Conservation (phyloP, 192 early-diverging fungal genomes). For the Borealophlyctis nickersoniae region DNA sequence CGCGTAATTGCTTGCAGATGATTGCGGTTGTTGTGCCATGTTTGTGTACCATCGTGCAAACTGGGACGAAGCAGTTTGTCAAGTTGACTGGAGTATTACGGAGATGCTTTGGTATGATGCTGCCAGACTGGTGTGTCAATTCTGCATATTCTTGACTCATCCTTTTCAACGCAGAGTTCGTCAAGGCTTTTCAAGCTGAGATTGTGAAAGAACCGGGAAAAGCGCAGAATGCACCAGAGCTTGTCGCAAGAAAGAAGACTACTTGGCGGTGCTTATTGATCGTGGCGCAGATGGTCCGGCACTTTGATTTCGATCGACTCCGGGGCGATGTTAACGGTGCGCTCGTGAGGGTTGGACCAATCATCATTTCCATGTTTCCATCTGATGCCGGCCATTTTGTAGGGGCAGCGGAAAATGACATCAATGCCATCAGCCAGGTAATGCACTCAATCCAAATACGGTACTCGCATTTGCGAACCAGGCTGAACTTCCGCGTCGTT, state of each 20-base stretch:
- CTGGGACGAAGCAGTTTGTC: slow-evolving; percentile 33
- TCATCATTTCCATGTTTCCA: no score
- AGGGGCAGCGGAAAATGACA: slow-evolving; percentile 31
- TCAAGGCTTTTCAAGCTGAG: no score
- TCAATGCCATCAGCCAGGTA: slow-evolving; percentile 4
- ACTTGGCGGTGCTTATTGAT: slow-evolving; percentile 69
- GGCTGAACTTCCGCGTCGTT: no score
- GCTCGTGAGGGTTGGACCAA: not conserved
- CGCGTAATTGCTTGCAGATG: slow-evolving; percentile 32
- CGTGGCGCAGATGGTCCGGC: slow-evolving; percentile 63
- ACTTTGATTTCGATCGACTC: slow-evolving; percentile 76
- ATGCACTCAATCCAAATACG: not conserved
- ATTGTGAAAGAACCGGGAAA: no score
- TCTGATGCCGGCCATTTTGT: no score
- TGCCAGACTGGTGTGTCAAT: no score
- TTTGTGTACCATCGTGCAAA: slow-evolving; percentile 64
- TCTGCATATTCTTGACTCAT: no score
- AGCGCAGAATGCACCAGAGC: slow-evolving; percentile 15
- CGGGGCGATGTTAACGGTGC: slow-evolving; percentile 16
- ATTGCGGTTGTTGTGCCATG: slow-evolving; percentile 68
- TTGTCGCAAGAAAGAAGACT: no score
- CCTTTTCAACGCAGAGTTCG: no score
- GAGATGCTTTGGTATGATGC: slow-evolving; percentile 31
- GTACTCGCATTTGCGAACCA: not conserved
- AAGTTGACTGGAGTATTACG: slow-evolving; percentile 31